phyloP scores from a whole-genome alignment of 73 alveolate species.

The Paramecium tetraurelia region DNA sequence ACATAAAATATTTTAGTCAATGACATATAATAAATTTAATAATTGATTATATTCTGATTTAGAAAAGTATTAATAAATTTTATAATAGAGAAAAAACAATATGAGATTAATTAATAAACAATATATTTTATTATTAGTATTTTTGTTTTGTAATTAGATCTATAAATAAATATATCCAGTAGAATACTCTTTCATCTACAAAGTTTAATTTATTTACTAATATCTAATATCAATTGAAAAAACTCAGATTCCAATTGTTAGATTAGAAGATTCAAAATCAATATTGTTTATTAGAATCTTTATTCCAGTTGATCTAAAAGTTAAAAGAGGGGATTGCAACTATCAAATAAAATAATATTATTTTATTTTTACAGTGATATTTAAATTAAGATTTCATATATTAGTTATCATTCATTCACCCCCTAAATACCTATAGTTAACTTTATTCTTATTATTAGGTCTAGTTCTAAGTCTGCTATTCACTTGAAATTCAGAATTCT shows the following conservation, averaged over 20 bases:
- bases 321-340: too few species aligned
- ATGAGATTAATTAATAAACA: too few species aligned
- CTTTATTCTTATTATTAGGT: neutral
- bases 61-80: neutral
- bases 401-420: neutral
- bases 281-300: slow-evolving; percentile 86
- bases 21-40: neutral
- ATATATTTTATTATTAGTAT: too few species aligned
- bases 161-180: neutral
- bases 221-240: too few species aligned
- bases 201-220: too few species aligned
- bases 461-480: slow-evolving; percentile 25
- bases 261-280: slow-evolving; percentile 57
- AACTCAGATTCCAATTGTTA: too few species aligned
- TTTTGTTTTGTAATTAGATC: too few species aligned
- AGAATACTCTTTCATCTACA: neutral
- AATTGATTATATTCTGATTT: neutral
- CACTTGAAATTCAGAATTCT: neutral
- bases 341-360: too few species aligned
- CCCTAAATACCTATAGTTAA: neutral
- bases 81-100: too few species aligned
- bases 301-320: slow-evolving; percentile 75
- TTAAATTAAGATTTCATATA: neutral
- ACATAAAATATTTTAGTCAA: neutral
- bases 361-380: neutral